Conservation (phyloP, 2,329 filamentous ascomycete species). For the Bipolaris cookei region DNA sequence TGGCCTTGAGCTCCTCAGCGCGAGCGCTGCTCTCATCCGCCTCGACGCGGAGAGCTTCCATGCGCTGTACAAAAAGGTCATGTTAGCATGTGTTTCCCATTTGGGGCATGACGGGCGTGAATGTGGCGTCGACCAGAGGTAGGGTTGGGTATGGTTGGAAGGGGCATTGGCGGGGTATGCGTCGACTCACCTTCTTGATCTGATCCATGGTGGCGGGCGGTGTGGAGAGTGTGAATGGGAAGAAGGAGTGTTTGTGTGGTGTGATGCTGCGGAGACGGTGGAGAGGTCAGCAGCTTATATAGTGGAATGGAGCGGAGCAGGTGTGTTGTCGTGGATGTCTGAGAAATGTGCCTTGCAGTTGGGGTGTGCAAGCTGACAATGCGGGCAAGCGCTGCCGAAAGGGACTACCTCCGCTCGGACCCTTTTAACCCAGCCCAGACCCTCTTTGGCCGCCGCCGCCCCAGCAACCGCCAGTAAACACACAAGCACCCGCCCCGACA, state of each 20-base stretch:
- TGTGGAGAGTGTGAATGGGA: slow-evolving; percentile 8
- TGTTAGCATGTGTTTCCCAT: slow-evolving; percentile 27
- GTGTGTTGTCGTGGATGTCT: slow-evolving; percentile 30
- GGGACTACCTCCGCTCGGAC: slow-evolving; percentile 23
- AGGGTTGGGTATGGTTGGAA: slow-evolving; percentile 21
- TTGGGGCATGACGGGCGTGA: slow-evolving; percentile 9
- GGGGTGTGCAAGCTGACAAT: slow-evolving; percentile 32
- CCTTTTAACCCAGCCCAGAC: slow-evolving; percentile 21
- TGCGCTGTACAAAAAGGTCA: slow-evolving; percentile 68
- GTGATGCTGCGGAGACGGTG: slow-evolving; percentile 7
- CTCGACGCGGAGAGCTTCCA: slow-evolving; percentile 93
- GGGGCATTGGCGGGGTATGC: slow-evolving; percentile 45
- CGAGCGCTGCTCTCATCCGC: slow-evolving; percentile 82
- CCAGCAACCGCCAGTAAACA: slow-evolving; percentile 45
- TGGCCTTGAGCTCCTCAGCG: slow-evolving; percentile 84
- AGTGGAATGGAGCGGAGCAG: slow-evolving; percentile 11
- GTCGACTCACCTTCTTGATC: slow-evolving; percentile 80
- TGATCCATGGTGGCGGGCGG: slow-evolving; percentile 69
- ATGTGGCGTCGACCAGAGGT: slow-evolving; percentile 9
- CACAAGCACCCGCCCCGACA: not conserved
- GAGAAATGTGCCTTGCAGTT: slow-evolving; percentile 28
- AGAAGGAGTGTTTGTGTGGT: slow-evolving; percentile 8
- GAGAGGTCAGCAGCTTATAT: slow-evolving; percentile 13
- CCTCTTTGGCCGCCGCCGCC: slow-evolving; percentile 13
- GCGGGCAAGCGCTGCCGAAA: slow-evolving; percentile 35